Evolutionary conservation across 495 filamentous ascomycete species (phyloP).

Genomic region (Trichocladium antarcticum): DNA sequence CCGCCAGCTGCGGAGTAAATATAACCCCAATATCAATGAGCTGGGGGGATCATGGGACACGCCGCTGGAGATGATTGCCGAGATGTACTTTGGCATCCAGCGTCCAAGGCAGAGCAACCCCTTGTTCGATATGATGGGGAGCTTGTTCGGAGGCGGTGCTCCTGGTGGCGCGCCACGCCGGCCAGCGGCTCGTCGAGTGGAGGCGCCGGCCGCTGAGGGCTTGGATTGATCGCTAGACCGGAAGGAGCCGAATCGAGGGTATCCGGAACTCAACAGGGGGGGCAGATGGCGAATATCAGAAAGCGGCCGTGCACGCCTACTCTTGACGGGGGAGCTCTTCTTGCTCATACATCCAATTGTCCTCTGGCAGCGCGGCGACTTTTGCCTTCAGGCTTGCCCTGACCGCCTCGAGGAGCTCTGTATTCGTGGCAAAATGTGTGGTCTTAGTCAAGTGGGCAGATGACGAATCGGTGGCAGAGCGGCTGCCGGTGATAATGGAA

Average conservation of each 20-base stretch:
- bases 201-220: conserved; percentile 42
- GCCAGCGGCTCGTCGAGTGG: conserved; percentile 34
- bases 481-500: not conserved
- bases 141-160: conserved; percentile 65
- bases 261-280: not conserved
- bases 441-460: conserved; percentile 1
- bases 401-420: conserved; percentile 63
- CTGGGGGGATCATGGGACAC: conserved; percentile 64
- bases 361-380: conserved; percentile 61
- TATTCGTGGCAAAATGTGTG: conserved; percentile 1
- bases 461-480: conserved; percentile 1
- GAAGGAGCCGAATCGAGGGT: not conserved
- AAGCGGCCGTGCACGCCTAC: not conserved
- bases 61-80: conserved; percentile 71
- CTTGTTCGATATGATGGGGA: conserved; percentile 94
- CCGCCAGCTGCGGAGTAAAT: conserved; percentile 70
- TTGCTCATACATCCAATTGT: conserved; percentile 85
- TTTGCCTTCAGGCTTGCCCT: conserved; percentile 61
- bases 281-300: not conserved
- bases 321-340: conserved; percentile 42
- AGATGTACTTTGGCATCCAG: conserved; percentile 97
- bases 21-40: conserved; percentile 64
- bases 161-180: conserved; percentile 33
- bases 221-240: conserved; percentile 32
- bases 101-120: conserved; percentile 79